Evolutionary conservation across 257 asterid genomes (phyloP), one percentile per base, ranked within the genome.

Genomic region (Leptodermis oblonga): DNA sequence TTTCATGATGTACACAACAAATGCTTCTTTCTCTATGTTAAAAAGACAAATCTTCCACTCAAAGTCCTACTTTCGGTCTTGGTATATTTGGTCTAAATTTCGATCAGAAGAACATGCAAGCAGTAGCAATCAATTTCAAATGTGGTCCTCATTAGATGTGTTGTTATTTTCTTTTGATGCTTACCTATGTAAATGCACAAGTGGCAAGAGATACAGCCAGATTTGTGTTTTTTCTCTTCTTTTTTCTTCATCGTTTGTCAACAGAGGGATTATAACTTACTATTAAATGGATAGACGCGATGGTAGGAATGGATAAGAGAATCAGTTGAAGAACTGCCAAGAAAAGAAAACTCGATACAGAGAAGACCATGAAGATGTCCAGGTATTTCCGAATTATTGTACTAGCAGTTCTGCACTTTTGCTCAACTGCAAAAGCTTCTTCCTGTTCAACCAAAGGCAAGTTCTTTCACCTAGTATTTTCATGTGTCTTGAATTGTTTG

Each of bases 361-460:
- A 13, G 10, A 41, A 41, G 45, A 41, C 10, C n/a, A n/a, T 41
- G 45, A 41, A 41, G 10, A 41, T 41, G 45, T 41, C 45, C 45
- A 41, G 10, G 45, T 1, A 6, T 1, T 4, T 45, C 41, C 30
- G 14, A 23, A 15, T 71, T 12, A 3, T 48, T 68, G 33, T 34
- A 4, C 10, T 42, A 0, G 5, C 69, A 33, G 48, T 48, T 12
- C 46, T 71, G 15, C 33, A 22, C 22, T 53, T 34, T 22, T 41
- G 70, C 52, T 25, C 55, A 0, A 4, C 36, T 9, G 46, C 30
- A 3, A 60, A 71, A 45, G 75, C 75, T 30, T 69, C 73, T 30
- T 14, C n/a, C 51, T 61, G 69, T 62, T 30, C 61, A 1, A 34
- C 55, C 23, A 11, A 25, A 15, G 75, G 69, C 36, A 71, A 43